Base-by-base conservation (phyloP, 345 rosid species). In the Erysimum cheiranthoides region DNA sequence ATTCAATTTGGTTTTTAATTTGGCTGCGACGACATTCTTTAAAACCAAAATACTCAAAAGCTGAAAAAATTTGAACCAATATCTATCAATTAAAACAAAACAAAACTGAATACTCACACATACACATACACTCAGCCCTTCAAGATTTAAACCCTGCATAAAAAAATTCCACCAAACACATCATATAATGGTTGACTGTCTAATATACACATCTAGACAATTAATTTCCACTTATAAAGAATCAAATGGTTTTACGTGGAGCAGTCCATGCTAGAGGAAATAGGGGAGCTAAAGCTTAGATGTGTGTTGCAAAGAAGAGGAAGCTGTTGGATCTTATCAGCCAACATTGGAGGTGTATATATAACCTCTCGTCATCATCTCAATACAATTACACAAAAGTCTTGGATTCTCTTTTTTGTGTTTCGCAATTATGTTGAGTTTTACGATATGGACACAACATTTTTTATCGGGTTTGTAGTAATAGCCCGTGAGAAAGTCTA, bases 251-350 rank as follows among this genome's bases (percentile, higher is more conserved):
- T n/a, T n/a, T 63, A 84, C 87, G 34, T 81, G 58, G 79, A 77
- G 73, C 90, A 88, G 21, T 86, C 84, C 89, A 85, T 83, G 84
- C 78, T 53, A 5, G 68, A 61, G 14, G 89, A 83, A 63, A 85
- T 83, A 27, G 85, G 88, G 69, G 83, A 85, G 62, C 84, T 85
- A 10, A 21, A 21, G 25, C 25, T 21, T 21, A 85, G 88, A 70
- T 75, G 81, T 4, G 78, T 81, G 18, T 39, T 54, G 76, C 88
- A 85, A 28, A 31, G 66, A 25, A 54, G 52, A 21, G 85, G 85
- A 42, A 85, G 86, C 32, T 68, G 52, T 14, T 77, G 61, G 63
- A 85, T 81, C 31, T 76, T 82, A 71, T 72, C 74, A 57, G 76
- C 58, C 16, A 75, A 34, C 28, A 84, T 46, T 8, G 82, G 84